Evolutionary conservation across 768 basidiomycete genomes (phyloP).

Genomic region (Trametes cinnabarina): DNA sequence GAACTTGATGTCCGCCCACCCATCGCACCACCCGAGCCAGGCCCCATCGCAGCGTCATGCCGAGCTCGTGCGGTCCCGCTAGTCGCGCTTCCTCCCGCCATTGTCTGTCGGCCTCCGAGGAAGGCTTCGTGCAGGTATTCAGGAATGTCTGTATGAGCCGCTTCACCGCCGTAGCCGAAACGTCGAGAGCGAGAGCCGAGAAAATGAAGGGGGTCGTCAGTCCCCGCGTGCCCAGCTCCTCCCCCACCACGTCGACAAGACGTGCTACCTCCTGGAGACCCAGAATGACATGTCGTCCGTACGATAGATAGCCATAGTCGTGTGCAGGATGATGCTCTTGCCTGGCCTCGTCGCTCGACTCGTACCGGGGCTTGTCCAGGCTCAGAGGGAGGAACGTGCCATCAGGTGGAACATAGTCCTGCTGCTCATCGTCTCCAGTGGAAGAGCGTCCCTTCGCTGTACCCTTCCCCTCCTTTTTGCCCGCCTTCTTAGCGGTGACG

Average conservation of each 20-base stretch:
- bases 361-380: slow-evolving; percentile 32
- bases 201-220: slow-evolving; percentile 91
- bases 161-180: slow-evolving; percentile 70
- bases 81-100: slow-evolving; percentile 84
- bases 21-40: slow-evolving; percentile 76
- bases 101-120: slow-evolving; percentile 44
- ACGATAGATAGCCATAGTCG: slow-evolving; percentile 74
- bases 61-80: slow-evolving; percentile 83
- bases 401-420: slow-evolving; percentile 32
- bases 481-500: slow-evolving; percentile 13
- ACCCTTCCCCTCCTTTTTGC: slow-evolving; percentile 19
- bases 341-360: slow-evolving; percentile 20
- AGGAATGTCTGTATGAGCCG: slow-evolving; percentile 81
- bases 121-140: slow-evolving; percentile 46
- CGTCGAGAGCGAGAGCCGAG: slow-evolving; percentile 82
- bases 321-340: slow-evolving; percentile 30
- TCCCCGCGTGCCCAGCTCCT: slow-evolving; percentile 67
- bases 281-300: slow-evolving; percentile 70
- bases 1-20: slow-evolving; percentile 65
- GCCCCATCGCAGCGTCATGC: slow-evolving; percentile 92
- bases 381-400: slow-evolving; percentile 35
- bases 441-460: slow-evolving; percentile 35
- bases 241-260: slow-evolving; percentile 67
- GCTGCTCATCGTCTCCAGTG: slow-evolving; percentile 36
- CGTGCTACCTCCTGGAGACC: slow-evolving; percentile 71